Base-by-base conservation (phyloP, 202 grass and related monocot genomes). In the Cymbopogon flexuosus region DNA sequence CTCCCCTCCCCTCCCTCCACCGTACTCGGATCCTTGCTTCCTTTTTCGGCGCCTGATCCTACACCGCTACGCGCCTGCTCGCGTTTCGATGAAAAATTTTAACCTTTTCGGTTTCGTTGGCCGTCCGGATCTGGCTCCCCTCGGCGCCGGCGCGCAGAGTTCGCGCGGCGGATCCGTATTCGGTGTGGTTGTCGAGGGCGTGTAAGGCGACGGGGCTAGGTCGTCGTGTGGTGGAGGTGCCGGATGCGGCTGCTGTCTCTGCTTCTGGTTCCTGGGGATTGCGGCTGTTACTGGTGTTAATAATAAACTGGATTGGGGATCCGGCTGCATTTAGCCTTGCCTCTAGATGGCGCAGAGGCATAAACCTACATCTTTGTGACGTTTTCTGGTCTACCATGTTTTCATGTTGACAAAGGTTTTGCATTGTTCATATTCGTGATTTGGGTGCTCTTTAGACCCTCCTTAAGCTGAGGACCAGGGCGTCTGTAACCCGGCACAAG, bases 71-170 rank as follows among this genome's bases (percentile, higher is more conserved):
- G 52, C 51, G 12, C 34, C 42, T 40, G 33, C 52, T 60, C 72
- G 52, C 18, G 45, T 16, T 46, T 1, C 14, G 43, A 5, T 11
- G 5, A 46, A 13, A 45, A 13, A 10, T 13, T 1, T 13, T 1
- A 13, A 4, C 42, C 10, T 0, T 46, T 15, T 15, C 43, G 43
- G 11, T 16, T 29, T 36, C 0, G 0, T 18, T 37, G 34, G 70
- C 45, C 43, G 35, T 56, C 2, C 59, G 77, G 81, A 84, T 88
- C 81, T 80, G 70, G 27, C 3, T 16, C 3, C 33, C 52, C 13
- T 23, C n/a, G 70, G 12, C 19, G 62, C 7, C 10, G 31, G 16
- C 1, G 41, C 0, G 1, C 12, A 1, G 10, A 21, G 22, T 10
- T 30, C 33, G 22, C 33, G 35, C 13, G 7, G 10, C 13, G 9